Base-by-base conservation (phyloP, 2,329 filamentous ascomycete species). In the Pseudogymnoascus sp. region DNA sequence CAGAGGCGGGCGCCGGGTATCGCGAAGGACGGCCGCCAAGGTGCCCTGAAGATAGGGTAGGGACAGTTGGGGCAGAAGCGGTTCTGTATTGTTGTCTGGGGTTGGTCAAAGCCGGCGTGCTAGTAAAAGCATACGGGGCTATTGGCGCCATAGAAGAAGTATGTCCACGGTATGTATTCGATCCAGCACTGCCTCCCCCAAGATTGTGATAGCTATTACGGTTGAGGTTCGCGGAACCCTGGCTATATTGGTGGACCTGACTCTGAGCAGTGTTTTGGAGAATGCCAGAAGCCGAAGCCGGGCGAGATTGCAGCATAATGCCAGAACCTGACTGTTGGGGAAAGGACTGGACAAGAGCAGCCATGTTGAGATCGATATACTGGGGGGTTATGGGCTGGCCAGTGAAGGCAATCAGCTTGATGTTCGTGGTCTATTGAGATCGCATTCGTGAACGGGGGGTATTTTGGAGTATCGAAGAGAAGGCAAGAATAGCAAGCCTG, bases 301-400 rank as follows among this genome's bases (percentile, higher is more conserved):
- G 85, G 74, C 87, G 85, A 70, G 87, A 83, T 76, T 91, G 89
- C 72, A 93, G 86, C 83, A 92, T 88, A 68, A 87, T 87, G 71
- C 87, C 82, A 69, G 88, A 87, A 76, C 82, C 82, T 73, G 87
- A 86, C 77, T 91, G 88, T 78, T 90, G 87, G 72, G 89, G 85
- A 74, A 89, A 90, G 66, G 88, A 86, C 79, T 93, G 90, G 73
- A 93, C 88, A 80, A 93, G 82, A 76, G 90, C 89, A 80, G 90
- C 90, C 90, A 95, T 93, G 76, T 75, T 88, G 81, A 73, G 74
- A 33, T 57, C 50, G 33, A 21, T 61, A 42, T 61, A 61, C 33
- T 38, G 21, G 33, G 33, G 31, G 35, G 31, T 3, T 36, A 28
- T 17, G 33, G 10, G 33, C 33, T 61, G 59, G 59, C 59, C 59